phyloP scores from a whole-genome alignment of 768 basidiomycete species.

The Podaxis sp. region DNA sequence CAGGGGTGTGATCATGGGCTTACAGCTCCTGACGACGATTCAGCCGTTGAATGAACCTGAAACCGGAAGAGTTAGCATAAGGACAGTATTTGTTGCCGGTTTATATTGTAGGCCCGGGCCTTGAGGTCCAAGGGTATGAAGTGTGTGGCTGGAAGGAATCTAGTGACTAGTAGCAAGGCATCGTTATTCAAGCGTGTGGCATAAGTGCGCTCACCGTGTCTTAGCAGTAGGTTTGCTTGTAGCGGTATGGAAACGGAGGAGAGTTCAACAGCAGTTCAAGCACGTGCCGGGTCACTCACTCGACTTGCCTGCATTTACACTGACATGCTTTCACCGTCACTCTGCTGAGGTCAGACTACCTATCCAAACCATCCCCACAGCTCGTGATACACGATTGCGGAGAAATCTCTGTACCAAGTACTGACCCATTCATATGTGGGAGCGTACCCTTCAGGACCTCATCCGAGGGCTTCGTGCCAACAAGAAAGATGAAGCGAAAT shows the following conservation, averaged over 20 bases:
- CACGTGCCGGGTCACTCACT: background rate
- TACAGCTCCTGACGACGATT: background rate
- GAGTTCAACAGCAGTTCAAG: background rate
- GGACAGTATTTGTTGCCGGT: no score
- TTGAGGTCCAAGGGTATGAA: no score
- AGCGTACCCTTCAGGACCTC: slow-evolving; percentile 92
- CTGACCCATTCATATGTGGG: slow-evolving; percentile 68
- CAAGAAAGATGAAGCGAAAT: slow-evolving; percentile 90
- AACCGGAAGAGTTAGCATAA: background rate
- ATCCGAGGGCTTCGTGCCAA: slow-evolving; percentile 94
- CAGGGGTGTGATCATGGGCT: background rate
- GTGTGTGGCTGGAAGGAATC: no score
- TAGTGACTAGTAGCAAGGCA: no score
- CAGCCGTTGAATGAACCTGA: background rate
- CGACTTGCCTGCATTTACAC: background rate
- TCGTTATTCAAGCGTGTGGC: no score
- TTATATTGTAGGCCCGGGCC: no score
- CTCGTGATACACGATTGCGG: background rate
- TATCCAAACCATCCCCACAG: background rate
- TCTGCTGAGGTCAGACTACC: background rate
- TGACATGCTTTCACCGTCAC: background rate
- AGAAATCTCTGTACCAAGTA: background rate
- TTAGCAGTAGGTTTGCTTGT: no score
- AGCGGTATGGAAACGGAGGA: background rate
- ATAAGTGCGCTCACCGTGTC: no score